phyloP scores from a whole-genome alignment of 495 filamentous ascomycete species.

The Penicillium subrubescens region DNA sequence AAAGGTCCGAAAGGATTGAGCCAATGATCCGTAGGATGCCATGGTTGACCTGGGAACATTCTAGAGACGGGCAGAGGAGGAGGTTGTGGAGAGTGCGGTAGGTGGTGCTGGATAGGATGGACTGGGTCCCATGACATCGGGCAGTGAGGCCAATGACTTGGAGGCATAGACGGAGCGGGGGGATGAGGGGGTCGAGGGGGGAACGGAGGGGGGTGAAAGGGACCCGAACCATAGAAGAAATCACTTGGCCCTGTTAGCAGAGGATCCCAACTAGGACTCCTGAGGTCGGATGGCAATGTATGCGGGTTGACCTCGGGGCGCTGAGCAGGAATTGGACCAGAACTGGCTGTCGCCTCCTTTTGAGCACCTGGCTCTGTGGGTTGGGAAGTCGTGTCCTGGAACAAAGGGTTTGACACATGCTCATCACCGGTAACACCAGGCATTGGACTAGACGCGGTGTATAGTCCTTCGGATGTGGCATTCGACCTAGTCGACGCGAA shows the following conservation, averaged over 20 bases:
- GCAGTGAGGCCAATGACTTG: conserved; percentile 2
- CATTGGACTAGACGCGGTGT: conserved; percentile 3
- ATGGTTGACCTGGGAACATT: conserved; percentile 9
- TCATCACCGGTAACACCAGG: conserved; percentile 2
- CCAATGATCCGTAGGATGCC: conserved; percentile 1
- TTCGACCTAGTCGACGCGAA: neutral
- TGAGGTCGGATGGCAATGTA: neutral
- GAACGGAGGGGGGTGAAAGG: neutral
- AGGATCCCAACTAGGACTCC: neutral
- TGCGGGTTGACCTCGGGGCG: neutral
- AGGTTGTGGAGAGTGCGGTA: conserved; percentile 12
- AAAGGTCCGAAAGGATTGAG: neutral
- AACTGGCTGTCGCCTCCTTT: neutral
- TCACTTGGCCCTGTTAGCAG: neutral
- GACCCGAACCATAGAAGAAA: neutral
- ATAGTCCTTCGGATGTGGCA: conserved; percentile 9
- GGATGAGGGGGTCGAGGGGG: neutral
- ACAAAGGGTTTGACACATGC: neutral
- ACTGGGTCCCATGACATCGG: conserved; percentile 6
- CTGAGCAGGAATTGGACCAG: neutral
- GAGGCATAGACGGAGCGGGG: neutral
- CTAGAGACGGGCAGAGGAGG: conserved; percentile 11
- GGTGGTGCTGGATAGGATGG: conserved; percentile 17
- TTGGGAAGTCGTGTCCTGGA: neutral
- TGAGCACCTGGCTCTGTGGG: neutral